Evolutionary conservation across 2,329 filamentous ascomycete genomes (phyloP).

Genomic region (Verticillium nubilum): DNA sequence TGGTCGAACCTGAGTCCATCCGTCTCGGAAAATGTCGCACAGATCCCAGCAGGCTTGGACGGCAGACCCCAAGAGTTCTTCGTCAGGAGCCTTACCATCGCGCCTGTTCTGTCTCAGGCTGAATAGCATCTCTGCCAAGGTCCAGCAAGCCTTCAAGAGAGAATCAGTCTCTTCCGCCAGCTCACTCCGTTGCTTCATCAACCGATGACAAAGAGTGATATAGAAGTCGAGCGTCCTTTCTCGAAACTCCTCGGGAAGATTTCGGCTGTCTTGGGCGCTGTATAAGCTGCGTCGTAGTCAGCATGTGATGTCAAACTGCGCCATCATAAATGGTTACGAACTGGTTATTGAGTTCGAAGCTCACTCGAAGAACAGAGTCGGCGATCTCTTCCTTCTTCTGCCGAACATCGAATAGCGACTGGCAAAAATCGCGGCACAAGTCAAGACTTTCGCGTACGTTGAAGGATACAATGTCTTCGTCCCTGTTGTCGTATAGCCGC

Average conservation of each 20-base stretch:
- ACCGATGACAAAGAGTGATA: conserved; percentile 82
- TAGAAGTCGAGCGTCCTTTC: conserved; percentile 93
- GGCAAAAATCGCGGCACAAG: conserved; percentile 86
- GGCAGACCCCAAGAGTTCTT: conserved; percentile 79
- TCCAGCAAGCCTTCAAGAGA: conserved; percentile 81
- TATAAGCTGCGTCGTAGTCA: conserved; percentile 53
- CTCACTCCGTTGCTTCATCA: conserved; percentile 90
- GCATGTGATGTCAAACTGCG: background rate
- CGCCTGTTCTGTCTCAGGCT: conserved; percentile 77
- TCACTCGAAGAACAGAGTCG: conserved; percentile 85
- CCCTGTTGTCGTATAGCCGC: conserved; percentile 75
- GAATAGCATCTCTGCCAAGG: conserved; percentile 87
- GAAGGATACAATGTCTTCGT: conserved; percentile 61
- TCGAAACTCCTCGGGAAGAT: conserved; percentile 77
- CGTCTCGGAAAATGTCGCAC: conserved; percentile 87
- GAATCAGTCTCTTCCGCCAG: conserved; percentile 78
- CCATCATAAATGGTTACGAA: conserved; percentile 19
- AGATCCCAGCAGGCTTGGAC: conserved; percentile 94
- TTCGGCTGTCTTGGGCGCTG: conserved; percentile 77
- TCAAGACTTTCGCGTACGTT: conserved; percentile 74
- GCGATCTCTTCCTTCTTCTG: conserved; percentile 70
- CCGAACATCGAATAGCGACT: conserved; percentile 82
- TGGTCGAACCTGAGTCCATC: conserved; percentile 83
- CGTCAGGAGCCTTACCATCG: conserved; percentile 68
- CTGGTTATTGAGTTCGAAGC: conserved; percentile 94